Percentiles rank a stretch among this genome's conserved stretches.
Evolutionary conservation across 441 rosid genomes (phyloP).

Genomic region (Jatropha podagrica): DNA sequence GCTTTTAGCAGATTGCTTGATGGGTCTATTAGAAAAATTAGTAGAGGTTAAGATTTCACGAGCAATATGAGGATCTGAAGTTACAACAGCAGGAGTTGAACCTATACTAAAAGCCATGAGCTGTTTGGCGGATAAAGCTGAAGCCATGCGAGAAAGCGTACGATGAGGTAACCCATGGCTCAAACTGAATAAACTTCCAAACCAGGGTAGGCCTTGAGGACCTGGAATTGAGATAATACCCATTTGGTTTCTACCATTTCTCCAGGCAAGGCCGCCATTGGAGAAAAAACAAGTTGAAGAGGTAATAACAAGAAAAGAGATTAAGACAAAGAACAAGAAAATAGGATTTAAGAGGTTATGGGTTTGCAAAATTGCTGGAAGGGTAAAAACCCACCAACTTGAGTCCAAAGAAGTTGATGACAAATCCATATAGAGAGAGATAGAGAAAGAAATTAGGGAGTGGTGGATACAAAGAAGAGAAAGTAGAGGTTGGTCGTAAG

Average conservation of each 20-base stretch:
- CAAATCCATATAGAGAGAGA: slow-evolving; percentile 17
- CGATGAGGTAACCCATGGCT: slow-evolving; percentile 43
- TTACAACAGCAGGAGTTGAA: slow-evolving; percentile 38
- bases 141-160: slow-evolving; percentile 40
- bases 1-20: slow-evolving; percentile 41
- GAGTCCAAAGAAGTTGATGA: slow-evolving; percentile 17
- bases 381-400: slow-evolving; percentile 32
- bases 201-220: slow-evolving; percentile 35
- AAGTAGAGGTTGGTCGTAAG: background rate
- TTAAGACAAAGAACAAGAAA: background rate
- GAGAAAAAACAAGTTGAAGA: slow-evolving; percentile 28
- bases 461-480: background rate
- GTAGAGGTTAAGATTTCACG: slow-evolving; percentile 47
- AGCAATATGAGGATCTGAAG: slow-evolving; percentile 41
- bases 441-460: too few relatives aligned
- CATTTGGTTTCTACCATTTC: slow-evolving; percentile 33
- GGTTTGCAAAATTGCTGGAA: slow-evolving; percentile 29
- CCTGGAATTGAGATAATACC: slow-evolving; percentile 40
- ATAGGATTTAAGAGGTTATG: slow-evolving; percentile 12
- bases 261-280: slow-evolving; percentile 43
- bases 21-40: slow-evolving; percentile 44
- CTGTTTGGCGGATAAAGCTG: slow-evolving; percentile 26
- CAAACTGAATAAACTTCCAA: slow-evolving; percentile 40
- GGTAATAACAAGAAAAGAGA: slow-evolving; percentile 11
- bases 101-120: slow-evolving; percentile 59